Evolutionary conservation across 768 basidiomycete genomes (phyloP), one percentile per base, ranked within the genome.

Genomic region (Leccinum obscurum): DNA sequence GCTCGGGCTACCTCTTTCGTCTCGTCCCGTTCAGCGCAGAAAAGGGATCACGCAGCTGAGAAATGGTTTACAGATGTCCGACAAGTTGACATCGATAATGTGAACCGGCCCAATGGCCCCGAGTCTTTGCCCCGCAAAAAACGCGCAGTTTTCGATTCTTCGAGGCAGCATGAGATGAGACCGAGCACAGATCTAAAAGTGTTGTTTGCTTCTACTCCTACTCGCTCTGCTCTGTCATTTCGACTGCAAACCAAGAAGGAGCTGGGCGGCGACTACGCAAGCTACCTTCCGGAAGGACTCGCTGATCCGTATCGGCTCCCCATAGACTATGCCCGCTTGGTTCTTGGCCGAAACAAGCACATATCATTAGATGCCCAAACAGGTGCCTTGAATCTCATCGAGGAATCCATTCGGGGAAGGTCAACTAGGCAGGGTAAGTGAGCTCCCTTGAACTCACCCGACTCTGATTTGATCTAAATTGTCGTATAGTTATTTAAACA

Each of bases 221-320:
- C 26, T 32, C 48, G 28, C 30, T 54, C 57, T 13, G 58, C 59
- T 11, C n/a, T 51, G 14, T 62, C 57, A 22, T 10, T 37, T 28
- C 75, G 72, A 55, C 50, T 72, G 48, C 74, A 71, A 49, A 57
- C 55, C 35, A 63, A 68, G 61, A 68, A 72, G 51, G 82, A 83
- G 66, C 60, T 72, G 15, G 81, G 76, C 4, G 84, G 85, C 30
- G 80, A 84, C 63, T 88, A 88, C 64, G 72, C 78, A 15, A 77
- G 77, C 39, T 83, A 81, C 62, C 68, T 80, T 50, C 73, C 77
- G 9, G 58, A 60, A 11, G 51, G 63, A 26, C 63, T 70, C 8
- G 63, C 66, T 49, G 66, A 72, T 57, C 79, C 68, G 50, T 57
- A 71, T 39, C 70, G 64, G 39, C 60, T 78, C 44, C 77, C 83